Conservation (phyloP, 345 rosid species). For the Dipteronia sinensis region DNA sequence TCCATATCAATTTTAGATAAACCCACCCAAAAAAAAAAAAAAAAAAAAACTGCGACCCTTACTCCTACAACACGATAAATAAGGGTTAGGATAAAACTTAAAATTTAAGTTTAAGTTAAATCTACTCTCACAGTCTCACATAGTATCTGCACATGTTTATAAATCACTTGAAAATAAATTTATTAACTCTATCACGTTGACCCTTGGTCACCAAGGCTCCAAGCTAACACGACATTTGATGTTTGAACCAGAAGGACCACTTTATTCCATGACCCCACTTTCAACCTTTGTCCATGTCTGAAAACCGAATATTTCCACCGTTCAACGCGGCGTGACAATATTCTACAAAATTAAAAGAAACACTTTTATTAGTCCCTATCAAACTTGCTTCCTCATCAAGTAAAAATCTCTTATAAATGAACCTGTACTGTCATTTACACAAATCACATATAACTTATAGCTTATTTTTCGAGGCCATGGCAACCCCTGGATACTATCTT, state of each 20-base stretch:
- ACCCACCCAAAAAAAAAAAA: too few species aligned
- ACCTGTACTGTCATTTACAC: not conserved
- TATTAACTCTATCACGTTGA: too few species aligned
- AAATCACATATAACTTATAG: not conserved
- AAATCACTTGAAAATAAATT: not conserved
- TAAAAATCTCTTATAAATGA: not conserved
- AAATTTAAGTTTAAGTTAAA: too few species aligned
- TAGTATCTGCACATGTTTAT: too few species aligned
- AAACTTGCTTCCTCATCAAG: not conserved
- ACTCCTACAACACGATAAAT: too few species aligned
- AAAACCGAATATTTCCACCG: not conserved
- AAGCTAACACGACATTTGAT: not conserved
- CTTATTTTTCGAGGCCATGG: not conserved
- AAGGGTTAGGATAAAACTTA: too few species aligned
- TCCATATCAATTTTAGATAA: too few species aligned
- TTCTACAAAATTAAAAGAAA: too few species aligned
- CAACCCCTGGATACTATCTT: conserved; percentile 24
- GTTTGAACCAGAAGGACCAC: not conserved
- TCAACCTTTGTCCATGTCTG: too few species aligned
- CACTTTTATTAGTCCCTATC: not conserved
- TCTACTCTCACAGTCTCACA: too few species aligned
- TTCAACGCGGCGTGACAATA: not conserved
- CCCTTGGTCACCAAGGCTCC: conserved; percentile 1
- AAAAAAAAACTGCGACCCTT: too few species aligned
- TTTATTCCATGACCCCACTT: too few species aligned